phyloP scores from a whole-genome alignment of 306 rosid genomes.

The Vigna mungo region DNA sequence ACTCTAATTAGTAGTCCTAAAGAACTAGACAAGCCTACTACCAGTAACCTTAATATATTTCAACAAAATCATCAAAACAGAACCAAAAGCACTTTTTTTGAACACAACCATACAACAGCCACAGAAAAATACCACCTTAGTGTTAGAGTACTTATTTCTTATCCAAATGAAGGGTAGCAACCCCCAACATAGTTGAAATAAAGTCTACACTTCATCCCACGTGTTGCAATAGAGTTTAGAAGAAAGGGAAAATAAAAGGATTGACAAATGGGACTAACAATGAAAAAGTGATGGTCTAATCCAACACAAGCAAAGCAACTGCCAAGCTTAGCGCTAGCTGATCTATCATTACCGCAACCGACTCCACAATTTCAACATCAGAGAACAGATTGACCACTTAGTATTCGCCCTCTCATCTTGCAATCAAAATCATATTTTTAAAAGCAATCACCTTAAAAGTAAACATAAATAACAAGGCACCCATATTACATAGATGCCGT shows the following conservation, averaged over 20 bases:
- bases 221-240: not conserved
- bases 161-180: not conserved
- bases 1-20: not conserved
- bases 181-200: constrained; percentile 7
- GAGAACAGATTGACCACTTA: not conserved
- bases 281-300: not conserved
- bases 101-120: not conserved
- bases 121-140: constrained; percentile 27
- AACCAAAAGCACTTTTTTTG: constrained; percentile 11
- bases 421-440: not conserved
- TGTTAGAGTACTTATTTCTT: not conserved
- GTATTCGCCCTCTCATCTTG: not conserved
- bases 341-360: not conserved
- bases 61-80: constrained; percentile 6
- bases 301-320: constrained; percentile 36
- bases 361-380: not conserved
- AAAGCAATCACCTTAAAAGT: not conserved
- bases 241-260: constrained; percentile 7
- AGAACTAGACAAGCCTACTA: constrained; percentile 10
- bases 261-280: not conserved
- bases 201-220: constrained; percentile 17
- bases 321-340: constrained; percentile 14
- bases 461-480: not conserved
- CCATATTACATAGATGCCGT: constrained; percentile 9
- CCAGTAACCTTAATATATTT: not conserved